A percentile compares a stretch with the other conserved stretches of the same genome.
phyloP scores from a whole-genome alignment of 352 stramenopile genomes.

The Phytophthora ramorum region DNA sequence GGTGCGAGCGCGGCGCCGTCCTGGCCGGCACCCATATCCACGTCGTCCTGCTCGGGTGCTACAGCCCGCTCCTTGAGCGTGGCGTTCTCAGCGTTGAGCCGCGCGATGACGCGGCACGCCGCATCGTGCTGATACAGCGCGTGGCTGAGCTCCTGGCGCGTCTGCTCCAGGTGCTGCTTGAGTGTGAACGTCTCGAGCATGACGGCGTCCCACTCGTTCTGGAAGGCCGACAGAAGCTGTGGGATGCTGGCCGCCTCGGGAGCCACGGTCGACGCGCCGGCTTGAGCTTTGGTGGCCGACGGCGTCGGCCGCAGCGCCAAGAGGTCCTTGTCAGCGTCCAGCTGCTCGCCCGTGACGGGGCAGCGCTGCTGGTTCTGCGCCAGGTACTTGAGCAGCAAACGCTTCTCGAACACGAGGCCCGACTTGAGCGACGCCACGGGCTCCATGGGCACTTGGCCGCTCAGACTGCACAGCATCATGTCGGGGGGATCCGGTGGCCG shows the following conservation, averaged over 20 bases:
- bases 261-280: slow-evolving; percentile 30
- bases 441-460: slow-evolving; percentile 81
- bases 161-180: slow-evolving; percentile 94
- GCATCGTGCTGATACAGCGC: slow-evolving; percentile 98
- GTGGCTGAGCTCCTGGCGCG: slow-evolving; percentile 93
- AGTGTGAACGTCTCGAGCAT: slow-evolving; percentile 96
- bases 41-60: slow-evolving; percentile 43
- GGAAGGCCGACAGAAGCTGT: slow-evolving; percentile 78
- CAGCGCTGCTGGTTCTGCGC: slow-evolving; percentile 75
- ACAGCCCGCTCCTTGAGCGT: slow-evolving; percentile 50
- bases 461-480: slow-evolving; percentile 84
- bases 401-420: slow-evolving; percentile 90
- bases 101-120: slow-evolving; percentile 94
- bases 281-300: slow-evolving; percentile 3
- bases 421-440: slow-evolving; percentile 87
- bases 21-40: slow-evolving; percentile 47
- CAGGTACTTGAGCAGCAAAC: slow-evolving; percentile 84
- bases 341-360: slow-evolving; percentile 70
- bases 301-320: slow-evolving; percentile 60
- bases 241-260: slow-evolving; percentile 65
- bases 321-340: slow-evolving; percentile 71
- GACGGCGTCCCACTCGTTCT: slow-evolving; percentile 95
- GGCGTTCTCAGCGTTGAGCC: slow-evolving; percentile 86
- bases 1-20: slow-evolving; percentile 31
- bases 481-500: slow-evolving; percentile 5